phyloP scores from a whole-genome alignment of 1,284 basidiomycete species.

The Cerrena zonata region DNA sequence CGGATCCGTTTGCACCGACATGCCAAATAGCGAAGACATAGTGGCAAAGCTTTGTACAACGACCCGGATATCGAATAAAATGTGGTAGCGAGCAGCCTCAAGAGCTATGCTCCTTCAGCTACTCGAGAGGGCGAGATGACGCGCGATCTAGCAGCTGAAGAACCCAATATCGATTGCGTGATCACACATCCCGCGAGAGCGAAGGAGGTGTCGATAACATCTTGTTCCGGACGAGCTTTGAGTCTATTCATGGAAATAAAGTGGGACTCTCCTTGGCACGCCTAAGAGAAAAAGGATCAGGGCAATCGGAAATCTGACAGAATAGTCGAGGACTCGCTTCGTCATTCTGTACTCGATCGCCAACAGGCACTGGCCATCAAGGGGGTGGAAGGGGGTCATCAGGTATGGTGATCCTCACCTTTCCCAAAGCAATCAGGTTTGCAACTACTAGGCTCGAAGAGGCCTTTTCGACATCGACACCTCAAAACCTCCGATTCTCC shows the following conservation, averaged over 20 bases:
- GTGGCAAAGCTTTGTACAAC: constrained; percentile 56
- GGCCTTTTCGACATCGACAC: too few relatives aligned
- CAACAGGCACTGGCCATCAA: too few relatives aligned
- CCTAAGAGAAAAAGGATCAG: neutral
- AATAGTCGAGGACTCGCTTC: neutral
- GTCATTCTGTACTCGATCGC: neutral
- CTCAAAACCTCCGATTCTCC: too few relatives aligned
- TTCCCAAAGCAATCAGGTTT: too few relatives aligned
- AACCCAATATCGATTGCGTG: constrained; percentile 38
- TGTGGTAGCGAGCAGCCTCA: constrained; percentile 62
- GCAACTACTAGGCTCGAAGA: too few relatives aligned
- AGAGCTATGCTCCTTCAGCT: constrained; percentile 34
- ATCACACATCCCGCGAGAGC: constrained; percentile 42
- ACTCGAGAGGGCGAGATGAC: neutral
- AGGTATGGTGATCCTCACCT: too few relatives aligned
- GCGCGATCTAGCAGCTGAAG: constrained; percentile 37
- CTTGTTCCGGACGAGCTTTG: too few relatives aligned
- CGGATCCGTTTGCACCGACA: too few relatives aligned
- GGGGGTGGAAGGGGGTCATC: too few relatives aligned
- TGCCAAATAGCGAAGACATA: constrained; percentile 62
- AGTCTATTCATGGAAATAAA: too few relatives aligned
- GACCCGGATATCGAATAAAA: constrained; percentile 60
- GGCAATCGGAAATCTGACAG: neutral
- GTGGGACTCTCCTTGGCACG: neutral
- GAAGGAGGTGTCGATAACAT: constrained; percentile 55